Evolutionary conservation across 441 rosid species (phyloP).

Genomic region (Erodium moschatum): DNA sequence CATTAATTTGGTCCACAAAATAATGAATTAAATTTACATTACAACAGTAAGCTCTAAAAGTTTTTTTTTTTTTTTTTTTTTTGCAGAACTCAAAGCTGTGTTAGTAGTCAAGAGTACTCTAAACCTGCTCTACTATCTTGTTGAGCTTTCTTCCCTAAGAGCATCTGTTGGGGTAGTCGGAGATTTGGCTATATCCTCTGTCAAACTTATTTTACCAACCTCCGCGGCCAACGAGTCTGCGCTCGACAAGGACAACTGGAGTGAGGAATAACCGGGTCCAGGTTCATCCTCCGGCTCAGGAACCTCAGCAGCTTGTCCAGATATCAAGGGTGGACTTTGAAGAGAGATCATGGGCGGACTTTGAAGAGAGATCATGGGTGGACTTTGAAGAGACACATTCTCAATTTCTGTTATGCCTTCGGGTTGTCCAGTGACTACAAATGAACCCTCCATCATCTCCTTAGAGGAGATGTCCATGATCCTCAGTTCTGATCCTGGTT

Average conservation of each 20-base stretch:
- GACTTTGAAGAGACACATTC: too few relatives aligned
- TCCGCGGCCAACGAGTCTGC: slow-evolving; percentile 36
- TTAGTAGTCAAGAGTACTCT: background rate
- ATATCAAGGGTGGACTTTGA: too few relatives aligned
- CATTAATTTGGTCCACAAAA: background rate
- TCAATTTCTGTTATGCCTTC: too few relatives aligned
- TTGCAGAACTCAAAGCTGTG: background rate
- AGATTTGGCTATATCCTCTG: slow-evolving; percentile 12
- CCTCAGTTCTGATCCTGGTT: slow-evolving; percentile 29
- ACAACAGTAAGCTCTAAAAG: slow-evolving; percentile 1
- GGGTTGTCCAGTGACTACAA: too few relatives aligned
- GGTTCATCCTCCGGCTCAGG: background rate
- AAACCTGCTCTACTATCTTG: background rate
- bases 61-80: slow-evolving; percentile 4
- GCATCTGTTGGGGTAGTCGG: slow-evolving; percentile 24
- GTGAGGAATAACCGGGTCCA: background rate
- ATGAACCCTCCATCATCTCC: too few relatives aligned
- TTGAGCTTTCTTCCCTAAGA: slow-evolving; percentile 30
- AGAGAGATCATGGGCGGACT: too few relatives aligned
- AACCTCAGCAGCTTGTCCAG: background rate
- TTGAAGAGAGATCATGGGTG: too few relatives aligned
- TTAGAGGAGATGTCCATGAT: slow-evolving; percentile 23
- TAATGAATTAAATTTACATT: slow-evolving; percentile 2
- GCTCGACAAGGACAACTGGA: slow-evolving; percentile 28
- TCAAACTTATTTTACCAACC: slow-evolving; percentile 30